These are phyloP conservation scores for Auricularia sp. DNA, from an alignment of 768 basidiomycete genomes.

Conservation along the genomic window DNA sequence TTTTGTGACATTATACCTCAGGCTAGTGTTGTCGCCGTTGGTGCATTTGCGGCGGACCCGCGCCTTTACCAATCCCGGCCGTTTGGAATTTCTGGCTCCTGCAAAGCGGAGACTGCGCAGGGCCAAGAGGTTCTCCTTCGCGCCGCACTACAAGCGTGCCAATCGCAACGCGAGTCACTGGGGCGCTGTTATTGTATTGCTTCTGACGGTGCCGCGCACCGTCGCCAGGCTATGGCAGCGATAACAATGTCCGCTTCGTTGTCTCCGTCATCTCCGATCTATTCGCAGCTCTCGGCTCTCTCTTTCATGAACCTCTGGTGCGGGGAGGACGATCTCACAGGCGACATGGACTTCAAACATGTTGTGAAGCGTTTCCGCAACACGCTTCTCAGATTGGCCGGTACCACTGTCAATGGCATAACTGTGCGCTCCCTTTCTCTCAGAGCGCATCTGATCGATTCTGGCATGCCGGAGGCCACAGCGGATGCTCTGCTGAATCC, in stretches of 20 bases:
- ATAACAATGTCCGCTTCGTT: slow-evolving; percentile 18
- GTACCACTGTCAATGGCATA: slow-evolving; percentile 17
- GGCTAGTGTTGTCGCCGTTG: slow-evolving; percentile 19
- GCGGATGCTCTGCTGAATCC: slow-evolving; percentile 19
- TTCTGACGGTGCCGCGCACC: slow-evolving; percentile 22
- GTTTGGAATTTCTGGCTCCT: slow-evolving; percentile 17
- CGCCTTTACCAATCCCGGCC: slow-evolving; percentile 17
- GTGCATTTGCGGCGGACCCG: slow-evolving; percentile 12
- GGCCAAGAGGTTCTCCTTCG: slow-evolving; percentile 16
- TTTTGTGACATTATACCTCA: not conserved
- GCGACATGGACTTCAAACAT: slow-evolving; percentile 28
- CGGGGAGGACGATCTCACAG: slow-evolving; percentile 25
- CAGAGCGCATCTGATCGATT: slow-evolving; percentile 14
- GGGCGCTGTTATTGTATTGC: slow-evolving; percentile 11
- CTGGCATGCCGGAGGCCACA: slow-evolving; percentile 4
- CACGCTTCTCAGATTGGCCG: slow-evolving; percentile 16
- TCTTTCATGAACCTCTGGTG: slow-evolving; percentile 21
- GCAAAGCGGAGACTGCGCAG: slow-evolving; percentile 17
- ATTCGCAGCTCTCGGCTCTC: slow-evolving; percentile 14
- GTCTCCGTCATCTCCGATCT: slow-evolving; percentile 16
- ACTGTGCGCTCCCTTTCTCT: slow-evolving; percentile 18
- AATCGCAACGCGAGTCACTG: too few species aligned
- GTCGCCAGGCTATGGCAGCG: slow-evolving; percentile 17
- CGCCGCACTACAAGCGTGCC: slow-evolving; percentile 10
- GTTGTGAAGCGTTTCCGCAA: slow-evolving; percentile 25